These are phyloP conservation scores for Suillus lakei DNA, from an alignment of 768 basidiomycete species.

Conservation along the genomic window DNA sequence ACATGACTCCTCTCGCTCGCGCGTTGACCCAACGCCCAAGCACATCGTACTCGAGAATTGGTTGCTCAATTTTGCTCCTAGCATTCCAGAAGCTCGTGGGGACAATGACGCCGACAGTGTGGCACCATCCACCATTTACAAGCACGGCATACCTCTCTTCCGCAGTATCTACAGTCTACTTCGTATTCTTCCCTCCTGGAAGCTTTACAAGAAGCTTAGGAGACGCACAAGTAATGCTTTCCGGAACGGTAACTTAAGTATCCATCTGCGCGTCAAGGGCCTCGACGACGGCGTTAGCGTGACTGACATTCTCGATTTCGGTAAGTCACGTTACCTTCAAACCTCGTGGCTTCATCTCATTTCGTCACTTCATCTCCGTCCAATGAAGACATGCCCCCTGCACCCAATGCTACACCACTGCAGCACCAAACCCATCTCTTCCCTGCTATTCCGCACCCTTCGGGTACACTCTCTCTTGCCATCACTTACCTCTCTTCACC, in stretches of 20 bases:
- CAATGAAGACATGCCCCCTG: conserved; percentile 43
- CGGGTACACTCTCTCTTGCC: conserved; percentile 65
- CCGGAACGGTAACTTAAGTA: conserved; percentile 49
- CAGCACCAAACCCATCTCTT: conserved; percentile 63
- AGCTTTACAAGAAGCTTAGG: conserved; percentile 64
- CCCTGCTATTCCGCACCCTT: conserved; percentile 68
- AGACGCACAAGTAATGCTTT: conserved; percentile 40
- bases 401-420: conserved; percentile 44
- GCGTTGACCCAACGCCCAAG: conserved; percentile 70
- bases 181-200: conserved; percentile 79
- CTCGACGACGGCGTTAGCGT: conserved; percentile 31
- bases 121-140: conserved; percentile 79
- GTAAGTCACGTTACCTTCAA: conserved; percentile 36
- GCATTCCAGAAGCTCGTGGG: conserved; percentile 16
- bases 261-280: conserved; percentile 51
- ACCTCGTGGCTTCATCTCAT: conserved; percentile 20
- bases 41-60: conserved; percentile 78
- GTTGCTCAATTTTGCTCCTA: conserved; percentile 53
- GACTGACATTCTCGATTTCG: conserved; percentile 39
- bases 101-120: conserved; percentile 48
- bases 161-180: conserved; percentile 76
- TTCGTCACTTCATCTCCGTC: conserved; percentile 34
- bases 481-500: conserved; percentile 69
- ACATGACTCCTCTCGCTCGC: conserved; percentile 61
- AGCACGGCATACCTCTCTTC: conserved; percentile 83